These are phyloP conservation scores for Botrytis tulipae DNA, from an alignment of 2,329 filamentous ascomycete species.

Conservation along the genomic window DNA sequence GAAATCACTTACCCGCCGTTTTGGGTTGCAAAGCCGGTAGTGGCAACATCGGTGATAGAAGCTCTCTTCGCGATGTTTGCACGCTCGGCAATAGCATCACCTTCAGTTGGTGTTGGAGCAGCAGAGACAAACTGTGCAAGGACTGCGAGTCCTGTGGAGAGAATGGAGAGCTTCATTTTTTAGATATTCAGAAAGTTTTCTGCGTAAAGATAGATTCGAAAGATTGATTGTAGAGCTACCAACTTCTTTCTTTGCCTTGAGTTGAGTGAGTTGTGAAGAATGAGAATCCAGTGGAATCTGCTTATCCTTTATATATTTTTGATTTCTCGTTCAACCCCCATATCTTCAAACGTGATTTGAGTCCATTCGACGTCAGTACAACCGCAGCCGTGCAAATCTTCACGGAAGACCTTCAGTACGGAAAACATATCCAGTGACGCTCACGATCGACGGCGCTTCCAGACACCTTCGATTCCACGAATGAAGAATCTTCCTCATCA, in stretches of 20 bases:
- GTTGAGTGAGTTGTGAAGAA: neutral
- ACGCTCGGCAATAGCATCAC: slow-evolving; percentile 31
- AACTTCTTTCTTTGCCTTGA: neutral
- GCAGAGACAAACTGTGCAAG: slow-evolving; percentile 43
- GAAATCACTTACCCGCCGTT: slow-evolving; percentile 38
- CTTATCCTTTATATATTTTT: neutral
- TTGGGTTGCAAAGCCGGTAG: slow-evolving; percentile 46
- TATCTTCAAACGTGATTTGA: neutral
- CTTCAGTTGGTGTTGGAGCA: slow-evolving; percentile 49
- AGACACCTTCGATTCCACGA: slow-evolving; percentile 14
- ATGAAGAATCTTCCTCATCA: neutral
- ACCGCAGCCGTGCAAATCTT: neutral
- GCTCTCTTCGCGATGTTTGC: slow-evolving; percentile 45
- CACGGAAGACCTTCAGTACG: neutral
- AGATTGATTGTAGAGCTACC: neutral
- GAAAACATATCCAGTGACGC: neutral
- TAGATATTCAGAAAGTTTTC: neutral
- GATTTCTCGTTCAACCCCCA: neutral
- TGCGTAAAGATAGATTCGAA: neutral
- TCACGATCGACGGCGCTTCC: neutral
- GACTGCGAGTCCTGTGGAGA: slow-evolving; percentile 46
- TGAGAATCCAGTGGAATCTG: neutral
- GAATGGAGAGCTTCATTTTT: slow-evolving; percentile 49
- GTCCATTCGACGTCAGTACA: neutral
- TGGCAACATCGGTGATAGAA: slow-evolving; percentile 35